Conservation (phyloP, 1,139 yeast species). For the Tardiomyces depauwii region DNA sequence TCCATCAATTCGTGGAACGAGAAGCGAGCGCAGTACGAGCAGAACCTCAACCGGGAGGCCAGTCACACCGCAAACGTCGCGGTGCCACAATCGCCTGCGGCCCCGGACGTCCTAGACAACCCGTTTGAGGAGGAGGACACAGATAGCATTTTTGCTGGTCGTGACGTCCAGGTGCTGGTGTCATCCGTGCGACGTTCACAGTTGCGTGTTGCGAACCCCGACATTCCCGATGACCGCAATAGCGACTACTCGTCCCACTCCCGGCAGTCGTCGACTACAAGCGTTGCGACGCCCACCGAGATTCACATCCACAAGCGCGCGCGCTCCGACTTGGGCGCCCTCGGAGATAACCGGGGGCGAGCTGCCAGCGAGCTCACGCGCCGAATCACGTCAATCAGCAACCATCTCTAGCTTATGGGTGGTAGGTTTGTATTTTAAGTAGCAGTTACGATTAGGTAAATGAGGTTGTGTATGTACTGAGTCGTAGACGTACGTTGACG, state of each 20-base stretch:
- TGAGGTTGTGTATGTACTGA: neutral
- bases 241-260: neutral
- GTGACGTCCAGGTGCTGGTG: constrained; percentile 67
- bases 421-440: neutral
- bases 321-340: neutral
- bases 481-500: neutral
- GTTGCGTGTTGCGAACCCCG: constrained; percentile 56
- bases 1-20: constrained; percentile 22
- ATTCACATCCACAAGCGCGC: neutral
- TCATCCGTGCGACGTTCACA: constrained; percentile 57
- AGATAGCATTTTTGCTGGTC: constrained; percentile 32
- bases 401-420: neutral
- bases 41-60: neutral
- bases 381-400: neutral
- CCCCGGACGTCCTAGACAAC: constrained; percentile 3
- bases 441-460: neutral
- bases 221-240: constrained; percentile 5
- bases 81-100: constrained; percentile 9
- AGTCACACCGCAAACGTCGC: neutral
- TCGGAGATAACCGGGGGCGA: neutral
- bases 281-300: neutral
- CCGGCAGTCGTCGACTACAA: constrained; percentile 2
- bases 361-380: neutral
- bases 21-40: constrained; percentile 10
- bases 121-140: constrained; percentile 22